Evolutionary conservation across 176 grass and related monocot genomes (phyloP).

Genomic region (Aegilops umbellulata): DNA sequence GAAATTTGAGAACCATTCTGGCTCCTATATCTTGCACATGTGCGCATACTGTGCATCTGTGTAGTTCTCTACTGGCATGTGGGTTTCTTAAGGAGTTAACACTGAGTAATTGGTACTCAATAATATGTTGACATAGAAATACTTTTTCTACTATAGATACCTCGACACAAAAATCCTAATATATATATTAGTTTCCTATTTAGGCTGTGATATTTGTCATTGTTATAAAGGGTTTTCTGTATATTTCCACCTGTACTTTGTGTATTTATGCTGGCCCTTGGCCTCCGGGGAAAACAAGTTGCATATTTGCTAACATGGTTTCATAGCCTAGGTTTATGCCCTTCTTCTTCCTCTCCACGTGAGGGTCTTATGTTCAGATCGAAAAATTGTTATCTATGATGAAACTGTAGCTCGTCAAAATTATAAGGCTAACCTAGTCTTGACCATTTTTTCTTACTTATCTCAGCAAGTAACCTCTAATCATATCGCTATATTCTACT

Average conservation of each 20-base stretch:
- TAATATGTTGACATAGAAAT: constrained; percentile 6
- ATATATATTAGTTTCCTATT: neutral
- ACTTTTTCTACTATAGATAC: neutral
- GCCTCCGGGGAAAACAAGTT: neutral
- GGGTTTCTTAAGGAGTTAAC: neutral
- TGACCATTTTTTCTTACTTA: neutral
- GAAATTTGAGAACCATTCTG: constrained; percentile 5
- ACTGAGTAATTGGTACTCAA: neutral
- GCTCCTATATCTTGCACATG: neutral
- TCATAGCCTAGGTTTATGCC: neutral
- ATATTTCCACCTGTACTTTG: neutral
- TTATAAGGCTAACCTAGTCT: neutral
- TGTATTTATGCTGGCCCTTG: neutral
- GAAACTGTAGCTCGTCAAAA: neutral
- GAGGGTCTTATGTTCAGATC: neutral
- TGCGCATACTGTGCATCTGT: neutral
- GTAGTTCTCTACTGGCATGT: neutral
- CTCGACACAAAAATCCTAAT: neutral
- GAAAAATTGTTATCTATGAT: neutral
- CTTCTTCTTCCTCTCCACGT: neutral
- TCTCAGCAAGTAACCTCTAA: neutral
- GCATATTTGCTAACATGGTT: neutral
- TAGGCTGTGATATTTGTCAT: neutral
- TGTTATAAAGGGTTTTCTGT: neutral
- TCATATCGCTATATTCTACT: neutral